phyloP scores from a whole-genome alignment of 2,329 filamentous ascomycete genomes.

The Penicillium hordei region DNA sequence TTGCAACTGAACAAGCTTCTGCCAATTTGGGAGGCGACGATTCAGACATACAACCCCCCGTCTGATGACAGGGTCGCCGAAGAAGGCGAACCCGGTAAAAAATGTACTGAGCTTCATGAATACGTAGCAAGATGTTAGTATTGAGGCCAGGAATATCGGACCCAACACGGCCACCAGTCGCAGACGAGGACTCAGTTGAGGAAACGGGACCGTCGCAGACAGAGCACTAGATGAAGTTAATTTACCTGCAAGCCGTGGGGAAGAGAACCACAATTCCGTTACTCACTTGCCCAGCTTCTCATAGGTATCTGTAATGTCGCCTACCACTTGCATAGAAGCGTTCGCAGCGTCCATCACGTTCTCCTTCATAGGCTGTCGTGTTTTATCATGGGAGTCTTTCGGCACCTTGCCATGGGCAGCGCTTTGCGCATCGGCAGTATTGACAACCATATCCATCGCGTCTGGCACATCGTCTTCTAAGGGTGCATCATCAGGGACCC shows the following conservation, averaged over 20 bases:
- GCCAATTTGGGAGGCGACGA: conserved; percentile 65
- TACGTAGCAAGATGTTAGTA: conserved; percentile 59
- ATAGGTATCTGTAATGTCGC: conserved; percentile 61
- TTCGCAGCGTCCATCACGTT: conserved; percentile 76
- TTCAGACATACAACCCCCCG: conserved; percentile 55
- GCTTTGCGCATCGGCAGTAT: conserved; percentile 56
- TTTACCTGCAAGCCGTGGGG: background rate
- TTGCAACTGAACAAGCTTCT: conserved; percentile 69
- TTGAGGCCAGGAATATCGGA: conserved; percentile 54
- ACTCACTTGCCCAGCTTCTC: conserved; percentile 62
- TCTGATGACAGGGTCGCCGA: conserved; percentile 72
- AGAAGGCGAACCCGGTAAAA: conserved; percentile 71
- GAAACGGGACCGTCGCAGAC: conserved; percentile 65
- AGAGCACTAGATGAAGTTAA: conserved; percentile 49
- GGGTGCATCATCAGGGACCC: conserved; percentile 55
- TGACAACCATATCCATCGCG: conserved; percentile 56
- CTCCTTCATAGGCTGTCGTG: conserved; percentile 73
- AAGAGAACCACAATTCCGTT: background rate
- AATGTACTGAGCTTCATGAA: conserved; percentile 67
- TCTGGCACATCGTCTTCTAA: conserved; percentile 60
- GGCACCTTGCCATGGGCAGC: conserved; percentile 54
- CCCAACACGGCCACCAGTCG: conserved; percentile 56
- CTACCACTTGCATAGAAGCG: conserved; percentile 67
- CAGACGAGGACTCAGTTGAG: conserved; percentile 52
- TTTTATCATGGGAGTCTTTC: conserved; percentile 64